Conservation (phyloP, 2,329 filamentous ascomycete species). For the Fusarium penzigii region DNA sequence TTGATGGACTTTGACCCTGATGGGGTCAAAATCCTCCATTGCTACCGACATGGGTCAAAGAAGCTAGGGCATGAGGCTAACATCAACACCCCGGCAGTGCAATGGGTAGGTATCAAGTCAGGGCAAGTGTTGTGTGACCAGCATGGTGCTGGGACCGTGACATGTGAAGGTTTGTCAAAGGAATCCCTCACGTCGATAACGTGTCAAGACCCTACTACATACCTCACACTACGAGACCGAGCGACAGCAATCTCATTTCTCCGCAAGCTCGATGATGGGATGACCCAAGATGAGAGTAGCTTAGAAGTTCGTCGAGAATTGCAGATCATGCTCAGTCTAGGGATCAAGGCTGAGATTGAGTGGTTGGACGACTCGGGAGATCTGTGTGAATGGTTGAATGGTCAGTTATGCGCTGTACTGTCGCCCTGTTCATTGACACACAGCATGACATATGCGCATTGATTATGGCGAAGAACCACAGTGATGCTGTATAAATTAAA, state of each 20-base stretch:
- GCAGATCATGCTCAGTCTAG: slow-evolving; percentile 73
- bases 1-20: slow-evolving; percentile 78
- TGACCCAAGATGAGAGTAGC: slow-evolving; percentile 32
- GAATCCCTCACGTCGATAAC: slow-evolving; percentile 27
- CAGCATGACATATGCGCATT: not conserved
- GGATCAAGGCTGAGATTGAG: slow-evolving; percentile 77
- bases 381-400: slow-evolving; percentile 52
- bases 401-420: slow-evolving; percentile 33
- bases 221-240: slow-evolving; percentile 58
- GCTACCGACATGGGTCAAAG: slow-evolving; percentile 71
- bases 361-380: slow-evolving; percentile 60
- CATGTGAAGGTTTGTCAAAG: slow-evolving; percentile 12
- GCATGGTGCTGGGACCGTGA: slow-evolving; percentile 26
- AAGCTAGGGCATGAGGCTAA: slow-evolving; percentile 60
- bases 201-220: slow-evolving; percentile 31
- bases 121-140: slow-evolving; percentile 29
- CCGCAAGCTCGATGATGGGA: slow-evolving; percentile 37
- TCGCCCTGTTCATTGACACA: not conserved
- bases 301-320: slow-evolving; percentile 55
- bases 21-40: slow-evolving; percentile 71
- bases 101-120: slow-evolving; percentile 65
- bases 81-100: slow-evolving; percentile 50
- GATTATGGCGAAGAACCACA: not conserved
- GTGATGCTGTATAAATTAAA: not conserved
- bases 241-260: slow-evolving; percentile 58